Evolutionary conservation across 345 rosid species (phyloP), one percentile per base, ranked within the genome.

Genomic region (Erodium maritimum): DNA sequence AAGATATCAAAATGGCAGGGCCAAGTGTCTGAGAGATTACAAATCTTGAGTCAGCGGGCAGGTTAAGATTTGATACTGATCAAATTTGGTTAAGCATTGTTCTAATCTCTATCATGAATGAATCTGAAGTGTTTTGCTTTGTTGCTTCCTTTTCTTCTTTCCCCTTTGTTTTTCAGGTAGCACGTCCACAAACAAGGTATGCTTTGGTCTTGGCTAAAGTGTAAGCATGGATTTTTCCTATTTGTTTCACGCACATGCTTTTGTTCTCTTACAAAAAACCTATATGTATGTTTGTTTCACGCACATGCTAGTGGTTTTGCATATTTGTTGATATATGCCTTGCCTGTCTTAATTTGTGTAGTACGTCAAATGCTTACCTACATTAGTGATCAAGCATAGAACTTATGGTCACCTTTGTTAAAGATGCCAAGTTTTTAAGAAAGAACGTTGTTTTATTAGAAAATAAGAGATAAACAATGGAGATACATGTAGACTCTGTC

Each of bases 1-100:
- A 91, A 88, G 75, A 91, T 91, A 71, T 81, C 88, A 0, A 83
- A 88, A 33, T 91, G 98, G 98, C 93, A 88, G 72, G 75, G 74
- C 61, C 90, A 88, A 69, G 95, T 88, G 51, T 77, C 93, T 0
- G 98, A 86, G 50, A 86, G 98, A 66, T 71, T 91, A 63, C 93
- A 78, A 76, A 79, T 71, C 68, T 61, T 91, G 46, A 58, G 72
- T 70, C 72, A 68, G 65, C 80, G 96, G 54, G 63, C 88, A 59
- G 91, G 97, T 85, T 55, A 62, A 54, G 1, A 23, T 63, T 29
- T 34, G 46, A 5, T 61, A 25, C 51, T 57, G 13, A 57, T n/a
- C 20, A 12, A 17, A 13, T 45, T 8, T 61, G 23, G 54, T 45
- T 2, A 25, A 60, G 13, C 52, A 48, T 74, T 62, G 51, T 64